These are phyloP conservation scores for Potentilla sterilis DNA, from an alignment of 306 rosid species.

Conservation along the genomic window DNA sequence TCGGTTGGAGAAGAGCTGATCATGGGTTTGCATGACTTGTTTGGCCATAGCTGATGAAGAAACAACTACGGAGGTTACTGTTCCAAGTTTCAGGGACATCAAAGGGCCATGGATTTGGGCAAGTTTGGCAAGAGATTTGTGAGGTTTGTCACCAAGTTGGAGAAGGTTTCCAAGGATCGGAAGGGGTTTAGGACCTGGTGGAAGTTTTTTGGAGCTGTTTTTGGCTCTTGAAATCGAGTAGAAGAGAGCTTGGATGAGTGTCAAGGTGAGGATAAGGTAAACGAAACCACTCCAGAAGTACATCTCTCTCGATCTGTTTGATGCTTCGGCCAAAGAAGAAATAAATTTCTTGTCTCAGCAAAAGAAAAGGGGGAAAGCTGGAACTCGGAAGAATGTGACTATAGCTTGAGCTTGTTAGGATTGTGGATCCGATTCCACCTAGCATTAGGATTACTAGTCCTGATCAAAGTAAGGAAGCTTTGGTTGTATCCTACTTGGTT, in stretches of 20 bases:
- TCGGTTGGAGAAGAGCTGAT: constrained; percentile 30
- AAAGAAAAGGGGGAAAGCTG: no score
- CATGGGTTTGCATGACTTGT: constrained; percentile 40
- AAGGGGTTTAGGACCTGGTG: constrained; percentile 51
- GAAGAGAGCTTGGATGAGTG: constrained; percentile 17
- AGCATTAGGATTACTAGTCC: no score
- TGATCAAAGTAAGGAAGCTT: no score
- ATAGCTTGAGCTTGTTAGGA: no score
- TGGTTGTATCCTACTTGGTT: no score
- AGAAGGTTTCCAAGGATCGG: constrained; percentile 61
- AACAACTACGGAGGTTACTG: constrained; percentile 28
- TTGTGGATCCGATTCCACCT: no score
- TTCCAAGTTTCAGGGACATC: constrained; percentile 43
- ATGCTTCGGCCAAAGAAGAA: no score
- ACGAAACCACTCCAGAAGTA: constrained; percentile 1
- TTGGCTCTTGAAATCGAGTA: constrained; percentile 1
- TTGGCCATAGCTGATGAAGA: constrained; percentile 40
- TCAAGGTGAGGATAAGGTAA: constrained; percentile 17
- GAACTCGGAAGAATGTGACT: no score
- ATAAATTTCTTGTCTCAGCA: no score
- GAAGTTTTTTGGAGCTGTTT: constrained; percentile 38
- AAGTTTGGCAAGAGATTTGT: constrained; percentile 33
- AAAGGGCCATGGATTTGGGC: constrained; percentile 42
- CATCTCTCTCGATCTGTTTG: background rate
- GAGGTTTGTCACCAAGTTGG: constrained; percentile 41